Base-by-base conservation (phyloP, 164 flowering plant species). In the Berberis vulgaris region DNA sequence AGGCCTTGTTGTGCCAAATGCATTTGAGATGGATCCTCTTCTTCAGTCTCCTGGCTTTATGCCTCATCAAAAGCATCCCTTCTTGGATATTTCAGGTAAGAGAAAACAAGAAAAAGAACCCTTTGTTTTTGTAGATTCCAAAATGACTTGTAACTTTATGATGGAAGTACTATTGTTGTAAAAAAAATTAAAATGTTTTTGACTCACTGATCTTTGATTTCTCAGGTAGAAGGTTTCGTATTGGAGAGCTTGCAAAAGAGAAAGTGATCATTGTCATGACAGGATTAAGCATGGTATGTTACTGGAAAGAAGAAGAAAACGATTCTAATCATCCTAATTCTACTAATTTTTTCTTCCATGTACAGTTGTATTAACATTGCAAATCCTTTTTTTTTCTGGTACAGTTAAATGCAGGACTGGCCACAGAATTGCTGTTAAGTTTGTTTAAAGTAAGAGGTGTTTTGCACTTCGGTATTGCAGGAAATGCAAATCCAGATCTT, bases 381-480 rank as follows among this genome's bases (percentile, higher is more conserved):
- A 3, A 42, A 50, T 7, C 11, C 43, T 40, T 44, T 11, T n/a
- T n/a, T 54, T 7, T 53, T 7, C 4, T 11, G 43, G 68, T 59
- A 6, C 62, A 86, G 91, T 74, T 86, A n/a, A 86, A 82, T 74
- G 80, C 87, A 76, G 87, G 86, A 8, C 53, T 79, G 63, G 69
- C 91, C 2, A 87, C 91, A 43, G 80, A 84, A 43, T 47, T 89
- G 10, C 63, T 86, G 60, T 50, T 89, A 3, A 77, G 50, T 45
- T 62, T 84, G 2, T 89, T 89, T 56, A 66, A 67, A n/a, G 74
- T 87, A n/a, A 77, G 78, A 72, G 91, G 91, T 43, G 81, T 84
- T 38, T n/a, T 89, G 52, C 96, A 87, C 64, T 81, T 67, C 69
- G 97, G 97, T 58, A 80, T 87, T 41, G 89, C 91, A 44, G 91